Evolutionary conservation across 2,329 filamentous ascomycete species (phyloP), one percentile per base, ranked within the genome.

Genomic region (Chaetomium strumarium): DNA sequence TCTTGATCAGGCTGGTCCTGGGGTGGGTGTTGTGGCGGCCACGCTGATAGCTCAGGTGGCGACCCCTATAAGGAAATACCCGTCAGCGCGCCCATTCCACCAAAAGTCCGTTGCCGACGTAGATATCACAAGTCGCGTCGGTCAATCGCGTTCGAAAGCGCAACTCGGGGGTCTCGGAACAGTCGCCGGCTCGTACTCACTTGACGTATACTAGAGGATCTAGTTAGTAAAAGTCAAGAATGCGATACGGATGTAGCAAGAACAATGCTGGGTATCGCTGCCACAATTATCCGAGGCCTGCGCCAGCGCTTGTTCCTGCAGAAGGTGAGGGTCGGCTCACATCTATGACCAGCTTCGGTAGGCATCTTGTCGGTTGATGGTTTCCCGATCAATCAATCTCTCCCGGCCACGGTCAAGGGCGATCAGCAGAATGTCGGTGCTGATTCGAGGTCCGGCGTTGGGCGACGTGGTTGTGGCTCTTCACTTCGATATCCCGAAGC

Each of bases 21-120:
- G 92, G 86, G 81, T 88, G 90, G 72, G 85, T 90, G 78, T 82
- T 86, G 78, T 89, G 88, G 82, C 95, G 92, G 74, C 86, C 87
- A 77, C 92, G 88, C 83, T 95, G 86, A 83, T 96, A 96, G 79
- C 87, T 92, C 79, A 97, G 80, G 85, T 97, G 92, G 78, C 90
- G 91, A 81, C 90, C 92, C 90, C 89, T 95, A 72, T 60, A 62
- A 42, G 51, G 56, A 51, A 58, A 56, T 56, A 31, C 41, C 44
- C 40, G 60, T 66, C 58, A 67, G 62, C 59, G 49, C 50, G 48
- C 40, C 52, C 47, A 46, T 51, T 46, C 47, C 42, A 46, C 46
- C 40, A 31, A 29, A 53, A 54, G 55, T 52, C 53, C 46, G 38
- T 46, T 45, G 39, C 37, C 13, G 9, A 5, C 36, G 29, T 36